Base-by-base conservation (phyloP, 163 green algal species). In the Scenedesmus sp. region DNA sequence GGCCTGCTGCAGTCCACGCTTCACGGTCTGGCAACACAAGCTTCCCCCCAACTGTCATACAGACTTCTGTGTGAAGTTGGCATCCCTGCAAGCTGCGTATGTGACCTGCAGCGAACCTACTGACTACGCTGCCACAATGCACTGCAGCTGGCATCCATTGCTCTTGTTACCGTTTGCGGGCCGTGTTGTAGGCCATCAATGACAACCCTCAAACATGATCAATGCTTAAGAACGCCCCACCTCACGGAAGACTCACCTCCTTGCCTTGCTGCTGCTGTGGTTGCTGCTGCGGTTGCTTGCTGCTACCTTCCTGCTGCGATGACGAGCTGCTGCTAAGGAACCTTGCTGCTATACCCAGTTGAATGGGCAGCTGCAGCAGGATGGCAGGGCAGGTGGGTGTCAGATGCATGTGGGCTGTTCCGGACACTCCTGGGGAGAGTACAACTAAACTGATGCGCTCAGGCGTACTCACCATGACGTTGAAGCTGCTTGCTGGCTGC, bases 301-400 rank as follows among this genome's bases (percentile, higher is more conserved):
- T 84, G 89, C 60, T 74, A 62, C 64, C 60, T 55, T 66, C 56
- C 57, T 87, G 57, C 7, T 74, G 66, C 34, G 59, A 74, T 13
- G 79, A 88, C 23, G 46, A 34, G 77, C 46, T 62, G 77, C 52
- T 85, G 60, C 79, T 92, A 3, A 92, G 82, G 23, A 92, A 88
- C 18, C 89, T 23, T 20, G 89, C 89, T 67, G 89, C 89, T 13
- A 89, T 70, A 20, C 89, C 89, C 89, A 92, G 73, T 20, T 88
- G 89, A 16, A 92, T 46, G 9, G 89, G 82, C 20, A 92, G 52
- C 81, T 85, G 79, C 79, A 62, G 64, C 81, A 70, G 26, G 34
- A 18, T 8, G 12, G 5, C 4, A 84, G n/a, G 23, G 74, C 70
- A 57, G 82, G 82, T 54, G 55, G 34, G 34, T 46, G 34, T 46